Conservation (phyloP, 2,329 filamentous ascomycete genomes). For the Ilyonectria robusta region DNA sequence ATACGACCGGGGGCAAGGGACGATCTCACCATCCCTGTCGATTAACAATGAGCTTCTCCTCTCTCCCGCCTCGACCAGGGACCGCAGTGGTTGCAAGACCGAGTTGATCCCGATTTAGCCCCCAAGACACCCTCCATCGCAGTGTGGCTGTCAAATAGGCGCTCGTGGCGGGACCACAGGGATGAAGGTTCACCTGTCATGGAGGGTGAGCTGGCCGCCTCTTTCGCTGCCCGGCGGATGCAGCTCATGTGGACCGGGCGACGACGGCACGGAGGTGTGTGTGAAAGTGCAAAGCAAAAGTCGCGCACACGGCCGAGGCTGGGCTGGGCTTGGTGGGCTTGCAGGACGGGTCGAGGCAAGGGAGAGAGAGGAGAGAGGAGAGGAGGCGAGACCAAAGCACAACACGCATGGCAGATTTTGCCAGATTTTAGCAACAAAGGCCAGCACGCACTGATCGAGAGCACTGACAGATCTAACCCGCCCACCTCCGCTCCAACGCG, state of each 20-base stretch:
- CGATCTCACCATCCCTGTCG: constrained; percentile 29
- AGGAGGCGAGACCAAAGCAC: neutral
- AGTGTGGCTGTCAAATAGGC: constrained; percentile 33
- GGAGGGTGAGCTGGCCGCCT: constrained; percentile 42
- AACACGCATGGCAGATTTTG: no score
- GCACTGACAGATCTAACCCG: neutral
- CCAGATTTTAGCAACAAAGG: constrained; percentile 31
- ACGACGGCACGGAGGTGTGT: constrained; percentile 7
- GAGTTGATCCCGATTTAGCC: constrained; percentile 37
- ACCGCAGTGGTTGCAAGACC: constrained; percentile 24
- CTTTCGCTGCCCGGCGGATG: constrained; percentile 36
- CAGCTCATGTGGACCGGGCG: constrained; percentile 31
- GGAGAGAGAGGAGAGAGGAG: constrained; percentile 4
- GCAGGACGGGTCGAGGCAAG: constrained; percentile 25
- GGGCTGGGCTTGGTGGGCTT: constrained; percentile 1
- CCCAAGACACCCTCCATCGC: constrained; percentile 36
- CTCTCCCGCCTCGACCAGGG: neutral
- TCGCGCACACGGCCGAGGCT: constrained; percentile 41
- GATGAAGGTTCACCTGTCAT: constrained; percentile 17
- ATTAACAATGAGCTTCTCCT: constrained; percentile 17
- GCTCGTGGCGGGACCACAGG: constrained; percentile 24
- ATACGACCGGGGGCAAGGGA: constrained; percentile 14
- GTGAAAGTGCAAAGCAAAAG: constrained; percentile 33
- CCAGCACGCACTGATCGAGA: neutral
- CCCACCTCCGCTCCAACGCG: constrained; percentile 2